Evolutionary conservation across 2,329 filamentous ascomycete species (phyloP).

Genomic region (Colletotrichum tabaci): DNA sequence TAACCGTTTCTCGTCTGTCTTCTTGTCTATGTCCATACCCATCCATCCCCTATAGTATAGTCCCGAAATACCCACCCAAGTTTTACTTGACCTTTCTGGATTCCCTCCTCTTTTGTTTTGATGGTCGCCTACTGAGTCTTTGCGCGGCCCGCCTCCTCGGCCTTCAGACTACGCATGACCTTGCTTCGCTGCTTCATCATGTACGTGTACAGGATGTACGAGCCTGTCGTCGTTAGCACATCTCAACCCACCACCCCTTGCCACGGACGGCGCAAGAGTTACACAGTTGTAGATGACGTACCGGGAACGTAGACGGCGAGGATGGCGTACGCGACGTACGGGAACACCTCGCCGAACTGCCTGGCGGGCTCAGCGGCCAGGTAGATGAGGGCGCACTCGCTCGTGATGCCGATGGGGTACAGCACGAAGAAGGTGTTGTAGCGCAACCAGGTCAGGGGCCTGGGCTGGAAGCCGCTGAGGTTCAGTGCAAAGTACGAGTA

Average conservation of each 20-base stretch:
- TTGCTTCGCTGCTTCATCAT: constrained; percentile 94
- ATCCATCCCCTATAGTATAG: constrained; percentile 4
- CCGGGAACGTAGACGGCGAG: constrained; percentile 85
- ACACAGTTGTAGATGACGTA: constrained; percentile 57
- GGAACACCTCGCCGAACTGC: constrained; percentile 63
- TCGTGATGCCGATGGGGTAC: constrained; percentile 92
- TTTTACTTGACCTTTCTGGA: background rate
- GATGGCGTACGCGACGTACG: constrained; percentile 74
- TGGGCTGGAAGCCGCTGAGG: constrained; percentile 74
- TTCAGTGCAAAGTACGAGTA: constrained; percentile 92
- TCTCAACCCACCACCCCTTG: no score
- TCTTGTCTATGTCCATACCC: constrained; percentile 39
- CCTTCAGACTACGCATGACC: constrained; percentile 77
- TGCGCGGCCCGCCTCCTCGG: constrained; percentile 49
- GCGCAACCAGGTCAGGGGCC: constrained; percentile 81
- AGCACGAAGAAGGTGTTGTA: constrained; percentile 95
- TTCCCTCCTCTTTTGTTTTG: background rate
- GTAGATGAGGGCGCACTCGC: constrained; percentile 87
- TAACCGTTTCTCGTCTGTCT: background rate
- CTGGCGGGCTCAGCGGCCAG: constrained; percentile 74
- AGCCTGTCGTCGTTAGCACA: constrained; percentile 58
- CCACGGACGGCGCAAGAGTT: background rate
- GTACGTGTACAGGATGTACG: constrained; percentile 90
- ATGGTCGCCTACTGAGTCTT: constrained; percentile 28
- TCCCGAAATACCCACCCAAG: constrained; percentile 21